phyloP scores from a whole-genome alignment of 2,329 filamentous ascomycete species.

The Rhynchosporium secalis region DNA sequence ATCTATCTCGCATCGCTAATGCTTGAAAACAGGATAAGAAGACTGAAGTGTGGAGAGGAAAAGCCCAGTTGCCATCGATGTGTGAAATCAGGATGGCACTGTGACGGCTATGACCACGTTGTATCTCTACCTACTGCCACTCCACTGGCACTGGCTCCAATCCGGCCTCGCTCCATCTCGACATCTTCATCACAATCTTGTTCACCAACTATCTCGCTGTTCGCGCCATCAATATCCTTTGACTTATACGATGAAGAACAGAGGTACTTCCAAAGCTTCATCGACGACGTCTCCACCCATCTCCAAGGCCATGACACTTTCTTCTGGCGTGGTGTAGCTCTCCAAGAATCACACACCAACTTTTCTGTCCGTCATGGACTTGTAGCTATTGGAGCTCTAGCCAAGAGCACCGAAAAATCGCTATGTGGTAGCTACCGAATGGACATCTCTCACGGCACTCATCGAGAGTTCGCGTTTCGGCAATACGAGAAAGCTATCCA shows the following conservation, averaged over 20 bases:
- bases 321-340: constrained; percentile 44
- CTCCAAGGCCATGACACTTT: constrained; percentile 46
- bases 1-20: not conserved
- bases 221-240: constrained; percentile 14
- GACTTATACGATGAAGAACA: constrained; percentile 27
- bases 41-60: constrained; percentile 38
- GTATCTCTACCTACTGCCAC: constrained; percentile 5
- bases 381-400: constrained; percentile 33
- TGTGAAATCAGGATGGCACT: constrained; percentile 34
- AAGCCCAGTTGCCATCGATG: constrained; percentile 34
- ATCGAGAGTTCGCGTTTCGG: constrained; percentile 33
- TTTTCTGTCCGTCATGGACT: constrained; percentile 34
- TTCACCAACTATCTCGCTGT: constrained; percentile 22
- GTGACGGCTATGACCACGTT: constrained; percentile 34
- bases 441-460: constrained; percentile 25
- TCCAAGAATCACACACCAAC: constrained; percentile 26
- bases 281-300: constrained; percentile 26
- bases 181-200: constrained; percentile 18
- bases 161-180: constrained; percentile 17
- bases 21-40: constrained; percentile 29
- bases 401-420: constrained; percentile 22
- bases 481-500: constrained; percentile 35
- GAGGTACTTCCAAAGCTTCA: constrained; percentile 33
- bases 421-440: constrained; percentile 23
- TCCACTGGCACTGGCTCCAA: constrained; percentile 9